Evolutionary conservation across 805 yeast species (phyloP).

Genomic region (Saturnispora besseyi): DNA sequence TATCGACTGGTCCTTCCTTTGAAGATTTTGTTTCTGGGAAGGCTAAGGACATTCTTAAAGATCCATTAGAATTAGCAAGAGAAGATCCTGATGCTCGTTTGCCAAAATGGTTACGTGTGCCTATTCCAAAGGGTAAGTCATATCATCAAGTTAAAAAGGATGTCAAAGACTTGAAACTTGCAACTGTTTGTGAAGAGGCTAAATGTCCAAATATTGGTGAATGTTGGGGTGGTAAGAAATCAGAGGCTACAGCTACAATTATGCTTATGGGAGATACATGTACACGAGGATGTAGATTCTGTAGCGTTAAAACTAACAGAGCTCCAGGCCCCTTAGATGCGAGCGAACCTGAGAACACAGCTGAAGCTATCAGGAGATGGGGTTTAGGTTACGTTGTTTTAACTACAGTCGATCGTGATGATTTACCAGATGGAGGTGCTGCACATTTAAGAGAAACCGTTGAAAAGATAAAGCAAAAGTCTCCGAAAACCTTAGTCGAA

Average conservation of each 20-base stretch:
- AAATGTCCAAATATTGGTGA: slow-evolving; percentile 99
- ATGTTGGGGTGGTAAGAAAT: slow-evolving; percentile 97
- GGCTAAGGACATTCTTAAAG: slow-evolving; percentile 57
- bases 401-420: slow-evolving; percentile 97
- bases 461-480: slow-evolving; percentile 68
- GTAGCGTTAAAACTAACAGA: slow-evolving; percentile 91
- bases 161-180: slow-evolving; percentile 75
- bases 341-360: slow-evolving; percentile 94
- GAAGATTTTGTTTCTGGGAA: slow-evolving; percentile 83
- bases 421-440: slow-evolving; percentile 87
- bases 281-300: slow-evolving; percentile 98
- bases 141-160: slow-evolving; percentile 77
- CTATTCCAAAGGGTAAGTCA: slow-evolving; percentile 90
- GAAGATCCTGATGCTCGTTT: slow-evolving; percentile 61
- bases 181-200: slow-evolving; percentile 98
- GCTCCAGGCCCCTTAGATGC: slow-evolving; percentile 87
- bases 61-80: slow-evolving; percentile 72
- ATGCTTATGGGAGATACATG: slow-evolving; percentile 98
- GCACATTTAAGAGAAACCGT: slow-evolving; percentile 87
- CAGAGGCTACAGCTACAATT: slow-evolving; percentile 94
- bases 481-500: slow-evolving; percentile 88
- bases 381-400: slow-evolving; percentile 96
- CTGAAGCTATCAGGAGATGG: slow-evolving; percentile 96
- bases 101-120: slow-evolving; percentile 92
- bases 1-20: slow-evolving; percentile 84